Evolutionary conservation across 176 grass and related monocot genomes (phyloP), one percentile per base, ranked within the genome.

Genomic region (Cenchrus fungigraminus): DNA sequence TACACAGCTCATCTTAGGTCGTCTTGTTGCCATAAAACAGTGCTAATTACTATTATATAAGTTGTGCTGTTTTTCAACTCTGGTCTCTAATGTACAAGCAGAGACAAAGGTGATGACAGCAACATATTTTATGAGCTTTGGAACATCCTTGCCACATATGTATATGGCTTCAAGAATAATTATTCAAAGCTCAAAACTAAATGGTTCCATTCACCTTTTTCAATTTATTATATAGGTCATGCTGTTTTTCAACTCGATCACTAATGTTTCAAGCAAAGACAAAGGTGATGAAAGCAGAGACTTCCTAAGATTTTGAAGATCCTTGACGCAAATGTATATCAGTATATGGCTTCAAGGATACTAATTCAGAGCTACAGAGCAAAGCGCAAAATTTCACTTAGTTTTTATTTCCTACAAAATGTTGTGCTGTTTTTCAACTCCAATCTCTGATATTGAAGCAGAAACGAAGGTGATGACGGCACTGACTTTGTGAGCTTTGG

Each of bases 51-150:
- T 25, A 28, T 6, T 54, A n/a, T 17, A 81, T 68, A 81, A 59
- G 50, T 55, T 76, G 71, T 70, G 28, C 19, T 87, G 51, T 60
- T 82, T 76, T 75, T 87, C 64, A 77, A 69, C 72, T 82, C 22
- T 28, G 13, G 58, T 82, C 42, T 76, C 71, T 69, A 28, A 60
- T 87, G 51, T 73, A 54, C 55, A 79, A 79, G 66, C 84, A 71
- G 54, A 86, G 76, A 72, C 29, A 79, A n/a, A 78, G 75, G 66
- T 72, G 75, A 86, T 79, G 55, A 71, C 60, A 65, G 22, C 59
- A 59, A 66, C 32, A 52, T 15, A 80, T 4, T 74, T 80, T 73
- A 5, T 67, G 60, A 81, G 70, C 29, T 43, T 64, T 64, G 31
- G 75, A 61, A 64, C 9, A 50, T 51, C 15, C 49, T 81, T 75